Base-by-base conservation (phyloP, 2,329 filamentous ascomycete genomes). In the Acarospora socialis region DNA sequence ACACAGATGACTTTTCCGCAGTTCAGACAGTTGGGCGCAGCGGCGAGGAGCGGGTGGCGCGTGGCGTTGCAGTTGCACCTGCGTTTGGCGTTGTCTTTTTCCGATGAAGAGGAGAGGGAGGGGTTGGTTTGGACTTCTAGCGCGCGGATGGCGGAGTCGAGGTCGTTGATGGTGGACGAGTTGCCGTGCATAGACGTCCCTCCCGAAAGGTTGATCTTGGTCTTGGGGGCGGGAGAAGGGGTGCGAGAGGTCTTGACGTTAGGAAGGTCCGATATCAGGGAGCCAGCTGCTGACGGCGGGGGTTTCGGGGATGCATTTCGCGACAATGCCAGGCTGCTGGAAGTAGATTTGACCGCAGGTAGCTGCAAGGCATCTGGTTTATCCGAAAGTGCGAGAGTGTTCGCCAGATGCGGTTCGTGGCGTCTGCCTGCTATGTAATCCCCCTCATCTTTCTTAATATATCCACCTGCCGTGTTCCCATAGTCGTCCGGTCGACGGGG, bases 1-100 rank as follows among this genome's bases (percentile, higher is more conserved):
- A 92, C 73, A 52, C 90, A 98, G 33, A 95, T 77, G 8, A 98
- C 83, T 53, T 95, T 95, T 37, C 90, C 90, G 47, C 90, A 98
- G 26, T 70, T 77, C 10, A 92, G 60, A 51, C 90, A 98, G 52
- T 95, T 98, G 1, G 90, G 90, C 0, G 86, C 84, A 1, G 87
- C 84, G n/a, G 73, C 73, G 26, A 94, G 77, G 3, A 95, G 68
- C 1, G 87, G 81, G 53, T 98, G 90, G 2, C 81, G 72, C 0
- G 80, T 75, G 0, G 81, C 90, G 48, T 92, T 83, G 53, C 90
- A 98, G 46, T 80, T 80, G 55, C 90, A 98, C 34, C 73, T 74
- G 5, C 79, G 70, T 30, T 73, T 65, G 7, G 61, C 59, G 16
- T 59, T 56, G 15, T 73, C 61, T 38, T 68, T 65, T 5, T 59